Evolutionary conservation across 2,329 filamentous ascomycete genomes (phyloP).

Genomic region (Sclerotinia borealis): DNA sequence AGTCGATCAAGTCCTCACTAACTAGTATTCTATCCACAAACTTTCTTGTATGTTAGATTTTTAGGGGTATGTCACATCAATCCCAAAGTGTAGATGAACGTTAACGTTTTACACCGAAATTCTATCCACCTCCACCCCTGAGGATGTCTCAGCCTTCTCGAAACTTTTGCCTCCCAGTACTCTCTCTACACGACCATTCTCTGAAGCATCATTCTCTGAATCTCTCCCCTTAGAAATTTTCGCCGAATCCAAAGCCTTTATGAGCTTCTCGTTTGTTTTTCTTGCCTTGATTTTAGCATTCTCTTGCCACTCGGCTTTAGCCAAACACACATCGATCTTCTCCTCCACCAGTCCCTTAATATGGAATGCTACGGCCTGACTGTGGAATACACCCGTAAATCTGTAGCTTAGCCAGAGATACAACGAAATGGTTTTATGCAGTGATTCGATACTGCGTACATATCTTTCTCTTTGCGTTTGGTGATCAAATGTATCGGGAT

Average conservation of each 20-base stretch:
- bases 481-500: not conserved
- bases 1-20: not conserved
- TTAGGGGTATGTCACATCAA: too few species aligned
- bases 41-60: not conserved
- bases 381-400: constrained; percentile 73
- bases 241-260: not conserved
- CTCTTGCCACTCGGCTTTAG: constrained; percentile 6
- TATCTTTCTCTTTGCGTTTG: constrained; percentile 38
- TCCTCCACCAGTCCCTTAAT: constrained; percentile 72
- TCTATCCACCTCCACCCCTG: not conserved
- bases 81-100: not conserved
- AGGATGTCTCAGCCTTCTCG: not conserved
- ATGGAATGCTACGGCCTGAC: constrained; percentile 69
- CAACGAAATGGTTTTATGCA: constrained; percentile 77
- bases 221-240: not conserved
- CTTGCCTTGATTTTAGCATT: not conserved
- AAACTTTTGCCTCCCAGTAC: not conserved
- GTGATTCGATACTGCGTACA: constrained; percentile 61
- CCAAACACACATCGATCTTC: constrained; percentile 47
- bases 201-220: not conserved
- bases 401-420: constrained; percentile 94
- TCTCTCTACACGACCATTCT: not conserved
- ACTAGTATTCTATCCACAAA: not conserved
- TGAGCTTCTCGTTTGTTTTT: not conserved
- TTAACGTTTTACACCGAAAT: not conserved